A percentile compares a stretch with the other conserved stretches of the same genome.
Evolutionary conservation across 225 moss, liverwort and hornwort species (phyloP).

Genomic region (Pleurozium schreberi): DNA sequence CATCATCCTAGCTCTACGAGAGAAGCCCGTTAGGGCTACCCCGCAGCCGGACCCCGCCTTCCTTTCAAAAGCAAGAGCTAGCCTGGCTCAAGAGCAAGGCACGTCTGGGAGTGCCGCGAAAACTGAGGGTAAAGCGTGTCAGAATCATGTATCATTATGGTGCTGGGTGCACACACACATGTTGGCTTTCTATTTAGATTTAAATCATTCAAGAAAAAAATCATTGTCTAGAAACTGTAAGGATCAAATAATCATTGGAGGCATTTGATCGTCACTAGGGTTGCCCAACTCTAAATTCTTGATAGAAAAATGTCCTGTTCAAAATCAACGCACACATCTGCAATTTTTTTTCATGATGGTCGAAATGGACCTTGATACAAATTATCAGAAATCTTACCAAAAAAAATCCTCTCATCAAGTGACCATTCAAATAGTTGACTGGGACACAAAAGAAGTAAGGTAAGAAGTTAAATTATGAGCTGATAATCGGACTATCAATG

Average conservation of each 20-base stretch:
- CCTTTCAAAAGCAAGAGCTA: constrained; percentile 23
- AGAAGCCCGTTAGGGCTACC: constrained; percentile 28
- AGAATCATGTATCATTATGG: background rate
- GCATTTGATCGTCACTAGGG: background rate
- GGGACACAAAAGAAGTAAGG: background rate
- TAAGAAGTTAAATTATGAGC: background rate
- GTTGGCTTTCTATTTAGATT: background rate
- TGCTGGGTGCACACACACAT: background rate
- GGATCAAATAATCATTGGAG: background rate
- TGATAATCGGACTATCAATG: background rate
- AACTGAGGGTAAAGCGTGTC: background rate
- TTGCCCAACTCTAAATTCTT: background rate
- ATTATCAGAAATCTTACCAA: background rate
- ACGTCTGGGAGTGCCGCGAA: constrained; percentile 4
- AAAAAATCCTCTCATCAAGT: background rate
- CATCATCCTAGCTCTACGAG: constrained; percentile 52
- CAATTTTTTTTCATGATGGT: background rate
- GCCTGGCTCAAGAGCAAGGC: background rate
- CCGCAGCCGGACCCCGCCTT: constrained; percentile 66
- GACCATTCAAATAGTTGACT: background rate
- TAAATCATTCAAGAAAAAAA: too few species aligned
- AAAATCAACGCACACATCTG: background rate
- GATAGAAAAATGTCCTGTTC: background rate
- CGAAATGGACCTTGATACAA: background rate
- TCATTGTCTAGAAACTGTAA: background rate